Percentiles rank a stretch among this genome's conserved stretches.
Conservation (phyloP, 768 basidiomycete species). For the Amanita inopinata region DNA sequence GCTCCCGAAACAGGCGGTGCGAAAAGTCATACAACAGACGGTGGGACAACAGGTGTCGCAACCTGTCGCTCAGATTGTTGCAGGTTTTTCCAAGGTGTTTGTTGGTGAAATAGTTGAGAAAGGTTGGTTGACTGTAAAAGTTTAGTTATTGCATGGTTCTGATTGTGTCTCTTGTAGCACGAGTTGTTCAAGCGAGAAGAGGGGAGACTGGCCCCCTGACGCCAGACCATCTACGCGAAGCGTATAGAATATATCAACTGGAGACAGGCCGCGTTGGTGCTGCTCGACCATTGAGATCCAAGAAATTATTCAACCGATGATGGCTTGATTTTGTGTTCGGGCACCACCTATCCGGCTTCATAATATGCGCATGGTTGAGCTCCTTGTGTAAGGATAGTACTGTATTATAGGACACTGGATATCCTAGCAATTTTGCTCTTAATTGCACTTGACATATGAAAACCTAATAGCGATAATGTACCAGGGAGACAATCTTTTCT, state of each 20-base stretch:
- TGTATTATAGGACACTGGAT: no score
- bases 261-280: constrained; percentile 78
- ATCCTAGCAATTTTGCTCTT: no score
- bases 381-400: no score
- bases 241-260: constrained; percentile 73
- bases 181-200: constrained; percentile 61
- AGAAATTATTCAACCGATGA: constrained; percentile 66
- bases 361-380: no score
- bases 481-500: no score
- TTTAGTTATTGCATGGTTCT: constrained; percentile 3
- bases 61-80: constrained; percentile 82
- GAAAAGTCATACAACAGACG: constrained; percentile 79
- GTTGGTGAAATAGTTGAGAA: constrained; percentile 90
- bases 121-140: constrained; percentile 35
- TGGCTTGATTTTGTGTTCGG: not conserved
- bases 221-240: constrained; percentile 85
- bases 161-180: constrained; percentile 36
- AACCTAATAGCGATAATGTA: no score
- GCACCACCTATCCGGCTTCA: not conserved
- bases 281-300: constrained; percentile 57
- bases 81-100: constrained; percentile 86
- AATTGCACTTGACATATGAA: no score
- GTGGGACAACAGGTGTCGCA: constrained; percentile 76
- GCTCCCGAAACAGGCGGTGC: constrained; percentile 71
- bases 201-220: constrained; percentile 73